These are phyloP conservation scores for Tuber calosporum DNA, from an alignment of 495 filamentous ascomycete genomes.

Conservation along the genomic window DNA sequence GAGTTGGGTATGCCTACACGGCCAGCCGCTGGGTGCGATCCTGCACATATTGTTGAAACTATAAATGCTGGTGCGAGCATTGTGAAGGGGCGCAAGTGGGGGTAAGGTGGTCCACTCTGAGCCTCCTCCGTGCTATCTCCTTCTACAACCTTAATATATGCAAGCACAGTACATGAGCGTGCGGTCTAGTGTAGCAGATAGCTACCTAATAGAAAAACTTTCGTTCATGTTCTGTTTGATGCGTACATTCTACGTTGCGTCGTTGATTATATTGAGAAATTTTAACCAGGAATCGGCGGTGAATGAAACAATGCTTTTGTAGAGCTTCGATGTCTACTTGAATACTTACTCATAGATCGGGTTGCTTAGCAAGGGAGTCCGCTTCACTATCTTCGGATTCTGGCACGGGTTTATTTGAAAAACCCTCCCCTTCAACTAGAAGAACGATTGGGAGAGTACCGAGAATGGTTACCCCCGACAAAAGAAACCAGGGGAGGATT, in stretches of 20 bases:
- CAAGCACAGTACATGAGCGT: background rate
- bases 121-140: too few species aligned
- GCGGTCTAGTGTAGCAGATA: background rate
- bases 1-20: background rate
- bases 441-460: slow-evolving; percentile 62
- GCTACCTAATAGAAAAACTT: background rate
- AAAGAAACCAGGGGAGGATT: slow-evolving; percentile 71
- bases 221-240: background rate
- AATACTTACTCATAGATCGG: background rate
- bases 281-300: background rate
- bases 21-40: background rate
- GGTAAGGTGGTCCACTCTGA: background rate
- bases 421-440: slow-evolving; percentile 70
- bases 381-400: background rate
- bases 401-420: slow-evolving; percentile 43
- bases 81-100: background rate
- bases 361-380: background rate
- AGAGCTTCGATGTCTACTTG: background rate
- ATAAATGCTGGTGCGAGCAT: background rate
- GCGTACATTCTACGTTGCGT: background rate
- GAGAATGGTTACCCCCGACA: slow-evolving; percentile 53
- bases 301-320: background rate
- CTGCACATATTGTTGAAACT: background rate
- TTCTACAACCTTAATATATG: background rate
- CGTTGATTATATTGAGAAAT: background rate